Conservation (phyloP, 805 yeast genomes). For the Metschnikowia drakensbergensis region DNA sequence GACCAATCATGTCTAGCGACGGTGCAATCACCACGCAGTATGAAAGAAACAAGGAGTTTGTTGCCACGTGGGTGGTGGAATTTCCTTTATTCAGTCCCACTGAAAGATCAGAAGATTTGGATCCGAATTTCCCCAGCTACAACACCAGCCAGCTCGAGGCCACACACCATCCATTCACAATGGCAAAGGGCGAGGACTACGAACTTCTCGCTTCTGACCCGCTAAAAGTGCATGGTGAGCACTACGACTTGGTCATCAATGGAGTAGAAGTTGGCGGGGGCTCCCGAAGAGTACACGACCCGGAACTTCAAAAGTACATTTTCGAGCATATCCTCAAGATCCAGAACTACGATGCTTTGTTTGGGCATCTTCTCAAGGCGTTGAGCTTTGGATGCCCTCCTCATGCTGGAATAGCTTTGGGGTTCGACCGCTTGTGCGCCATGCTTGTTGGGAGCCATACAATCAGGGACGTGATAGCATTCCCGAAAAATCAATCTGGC, state of each 20-base stretch:
- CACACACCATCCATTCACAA: conserved; percentile 97
- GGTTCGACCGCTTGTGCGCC: conserved; percentile 90
- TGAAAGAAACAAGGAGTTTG: conserved; percentile 39
- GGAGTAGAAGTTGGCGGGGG: conserved; percentile 99
- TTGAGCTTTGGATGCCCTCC: conserved; percentile 95
- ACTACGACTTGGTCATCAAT: conserved; percentile 88
- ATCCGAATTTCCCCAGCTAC: conserved; percentile 57
- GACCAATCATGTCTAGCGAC: conserved; percentile 28
- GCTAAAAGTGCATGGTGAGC: conserved; percentile 74
- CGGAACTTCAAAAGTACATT: conserved; percentile 68
- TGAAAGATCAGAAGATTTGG: conserved; percentile 31
- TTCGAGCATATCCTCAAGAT: conserved; percentile 64
- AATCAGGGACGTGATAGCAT: conserved; percentile 91
- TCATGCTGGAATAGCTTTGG: conserved; percentile 95
- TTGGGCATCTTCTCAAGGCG: conserved; percentile 83
- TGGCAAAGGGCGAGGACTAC: conserved; percentile 74
- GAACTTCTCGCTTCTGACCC: conserved; percentile 52
- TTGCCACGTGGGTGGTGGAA: conserved; percentile 82
- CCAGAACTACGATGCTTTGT: conserved; percentile 53
- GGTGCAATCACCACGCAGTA: conserved; percentile 12
- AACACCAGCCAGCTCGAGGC: conserved; percentile 48
- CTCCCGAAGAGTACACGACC: conserved; percentile 88
- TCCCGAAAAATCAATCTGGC: conserved; percentile 91
- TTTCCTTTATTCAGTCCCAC: conserved; percentile 88
- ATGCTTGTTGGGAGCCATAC: conserved; percentile 75